Percentiles rank a stretch among this genome's conserved stretches.
phyloP scores from a whole-genome alignment of 202 grass and related monocot species.

The Eragrostis tef region DNA sequence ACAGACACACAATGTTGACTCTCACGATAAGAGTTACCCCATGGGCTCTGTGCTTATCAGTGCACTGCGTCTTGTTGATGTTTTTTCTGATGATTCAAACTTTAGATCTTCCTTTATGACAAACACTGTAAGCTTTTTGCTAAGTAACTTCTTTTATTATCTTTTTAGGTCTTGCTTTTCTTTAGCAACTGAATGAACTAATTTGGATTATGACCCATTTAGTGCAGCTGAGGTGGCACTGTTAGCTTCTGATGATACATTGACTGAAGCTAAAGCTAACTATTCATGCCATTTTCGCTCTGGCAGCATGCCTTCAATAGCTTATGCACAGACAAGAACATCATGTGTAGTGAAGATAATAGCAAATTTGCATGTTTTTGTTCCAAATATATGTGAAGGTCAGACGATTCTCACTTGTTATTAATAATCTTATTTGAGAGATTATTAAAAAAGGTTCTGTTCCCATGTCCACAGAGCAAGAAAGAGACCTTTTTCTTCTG shows the following conservation, averaged over 20 bases:
- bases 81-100: slow-evolving; percentile 98
- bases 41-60: slow-evolving; percentile 86
- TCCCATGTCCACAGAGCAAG: slow-evolving; percentile 80
- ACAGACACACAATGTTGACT: slow-evolving; percentile 46
- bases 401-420: slow-evolving; percentile 37
- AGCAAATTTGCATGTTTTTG: slow-evolving; percentile 91
- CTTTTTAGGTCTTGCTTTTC: slow-evolving; percentile 25
- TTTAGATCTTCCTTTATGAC: slow-evolving; percentile 92
- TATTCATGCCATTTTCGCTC: slow-evolving; percentile 61
- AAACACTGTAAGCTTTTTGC: slow-evolving; percentile 65
- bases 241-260: slow-evolving; percentile 45
- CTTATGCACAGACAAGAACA: slow-evolving; percentile 89
- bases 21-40: slow-evolving; percentile 66
- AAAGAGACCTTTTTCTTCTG: slow-evolving; percentile 92
- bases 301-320: slow-evolving; percentile 59
- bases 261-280: slow-evolving; percentile 61
- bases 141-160: slow-evolving; percentile 9
- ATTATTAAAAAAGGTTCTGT: slow-evolving; percentile 49
- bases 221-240: slow-evolving; percentile 69
- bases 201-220: slow-evolving; percentile 87
- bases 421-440: neutral
- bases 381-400: slow-evolving; percentile 98
- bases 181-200: slow-evolving; percentile 31
- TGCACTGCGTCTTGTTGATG: slow-evolving; percentile 85
- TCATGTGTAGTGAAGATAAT: slow-evolving; percentile 96